Percentiles rank a stretch among this genome's conserved stretches.
These are phyloP conservation scores for Leccinum incarnatum DNA, from an alignment of 768 basidiomycete genomes.

Conservation along the genomic window DNA sequence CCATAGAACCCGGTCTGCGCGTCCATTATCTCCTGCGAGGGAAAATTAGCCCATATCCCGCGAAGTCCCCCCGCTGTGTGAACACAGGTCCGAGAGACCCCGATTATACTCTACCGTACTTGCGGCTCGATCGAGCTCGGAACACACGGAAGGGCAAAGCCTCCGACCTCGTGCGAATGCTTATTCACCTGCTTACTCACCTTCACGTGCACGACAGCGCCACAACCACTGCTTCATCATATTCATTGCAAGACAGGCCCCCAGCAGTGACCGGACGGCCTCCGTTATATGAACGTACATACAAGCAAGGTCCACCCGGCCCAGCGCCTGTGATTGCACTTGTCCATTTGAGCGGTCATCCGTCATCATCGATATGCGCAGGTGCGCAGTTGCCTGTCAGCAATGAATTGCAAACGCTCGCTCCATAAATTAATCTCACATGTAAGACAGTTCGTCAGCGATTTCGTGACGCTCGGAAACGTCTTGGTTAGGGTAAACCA, in stretches of 20 bases:
- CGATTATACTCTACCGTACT: neutral
- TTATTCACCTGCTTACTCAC: constrained; percentile 36
- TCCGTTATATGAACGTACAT: constrained; percentile 15
- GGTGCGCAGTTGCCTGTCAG: neutral
- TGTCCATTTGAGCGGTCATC: neutral
- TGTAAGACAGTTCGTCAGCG: constrained; percentile 65
- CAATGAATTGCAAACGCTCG: neutral
- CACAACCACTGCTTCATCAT: constrained; percentile 35
- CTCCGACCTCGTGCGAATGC: neutral
- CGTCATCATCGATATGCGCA: neutral
- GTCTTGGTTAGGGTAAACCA: constrained; percentile 9
- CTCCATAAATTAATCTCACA: constrained; percentile 34
- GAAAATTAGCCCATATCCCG: neutral
- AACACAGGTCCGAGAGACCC: constrained; percentile 55
- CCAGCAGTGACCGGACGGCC: constrained; percentile 13
- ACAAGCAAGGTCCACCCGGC: constrained; percentile 18
- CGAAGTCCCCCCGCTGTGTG: constrained; percentile 1
- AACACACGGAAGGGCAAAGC: neutral
- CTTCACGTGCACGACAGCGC: constrained; percentile 66
- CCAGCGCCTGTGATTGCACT: constrained; percentile 43
- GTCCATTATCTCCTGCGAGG: constrained; percentile 53
- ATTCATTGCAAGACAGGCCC: constrained; percentile 1
- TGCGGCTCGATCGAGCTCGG: constrained; percentile 63
- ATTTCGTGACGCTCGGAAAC: neutral
- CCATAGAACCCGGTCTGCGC: constrained; percentile 28